These are phyloP conservation scores for Tricholomella constricta DNA, from an alignment of 768 basidiomycete species.

Conservation along the genomic window DNA sequence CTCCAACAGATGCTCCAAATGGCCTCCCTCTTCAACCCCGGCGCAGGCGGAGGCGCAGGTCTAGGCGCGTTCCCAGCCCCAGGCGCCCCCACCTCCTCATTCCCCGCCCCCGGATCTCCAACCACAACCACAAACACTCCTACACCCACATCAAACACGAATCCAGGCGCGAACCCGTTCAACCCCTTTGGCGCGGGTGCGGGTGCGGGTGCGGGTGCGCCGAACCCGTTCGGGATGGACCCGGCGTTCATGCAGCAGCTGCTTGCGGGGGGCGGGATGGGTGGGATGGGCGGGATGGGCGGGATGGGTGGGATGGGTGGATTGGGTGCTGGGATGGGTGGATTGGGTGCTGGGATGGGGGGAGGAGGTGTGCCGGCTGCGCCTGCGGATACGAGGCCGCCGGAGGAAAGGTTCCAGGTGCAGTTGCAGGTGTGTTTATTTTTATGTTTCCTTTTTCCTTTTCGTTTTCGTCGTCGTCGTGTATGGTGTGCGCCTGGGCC, in stretches of 20 bases:
- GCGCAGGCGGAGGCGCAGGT: slow-evolving; percentile 26
- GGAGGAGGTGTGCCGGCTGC: slow-evolving; percentile 31
- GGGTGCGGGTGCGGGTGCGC: slow-evolving; percentile 24
- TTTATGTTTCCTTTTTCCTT: neutral
- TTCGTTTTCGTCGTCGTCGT: neutral
- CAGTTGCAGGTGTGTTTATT: slow-evolving; percentile 70
- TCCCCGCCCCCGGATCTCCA: slow-evolving; percentile 10
- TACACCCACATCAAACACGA: slow-evolving; percentile 24
- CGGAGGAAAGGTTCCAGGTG: slow-evolving; percentile 91
- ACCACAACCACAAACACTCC: slow-evolving; percentile 26
- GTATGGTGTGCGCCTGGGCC: no score
- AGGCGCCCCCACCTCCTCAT: slow-evolving; percentile 44
- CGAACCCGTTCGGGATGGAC: slow-evolving; percentile 39
- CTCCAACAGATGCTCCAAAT: slow-evolving; percentile 79
- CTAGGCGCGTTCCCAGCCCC: slow-evolving; percentile 56
- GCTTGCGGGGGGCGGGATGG: slow-evolving; percentile 28
- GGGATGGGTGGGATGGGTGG: slow-evolving; percentile 17
- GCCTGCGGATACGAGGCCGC: slow-evolving; percentile 70
- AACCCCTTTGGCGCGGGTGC: slow-evolving; percentile 24
- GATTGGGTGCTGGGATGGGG: slow-evolving; percentile 19
- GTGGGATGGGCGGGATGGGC: slow-evolving; percentile 24
- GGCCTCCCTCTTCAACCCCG: slow-evolving; percentile 53
- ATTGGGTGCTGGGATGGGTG: slow-evolving; percentile 20
- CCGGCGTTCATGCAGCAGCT: slow-evolving; percentile 50
- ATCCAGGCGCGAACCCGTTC: slow-evolving; percentile 19